Percentiles rank a stretch among this genome's conserved stretches.
Conservation (phyloP, 139 green algal genomes). For the Chlorella sp. region DNA sequence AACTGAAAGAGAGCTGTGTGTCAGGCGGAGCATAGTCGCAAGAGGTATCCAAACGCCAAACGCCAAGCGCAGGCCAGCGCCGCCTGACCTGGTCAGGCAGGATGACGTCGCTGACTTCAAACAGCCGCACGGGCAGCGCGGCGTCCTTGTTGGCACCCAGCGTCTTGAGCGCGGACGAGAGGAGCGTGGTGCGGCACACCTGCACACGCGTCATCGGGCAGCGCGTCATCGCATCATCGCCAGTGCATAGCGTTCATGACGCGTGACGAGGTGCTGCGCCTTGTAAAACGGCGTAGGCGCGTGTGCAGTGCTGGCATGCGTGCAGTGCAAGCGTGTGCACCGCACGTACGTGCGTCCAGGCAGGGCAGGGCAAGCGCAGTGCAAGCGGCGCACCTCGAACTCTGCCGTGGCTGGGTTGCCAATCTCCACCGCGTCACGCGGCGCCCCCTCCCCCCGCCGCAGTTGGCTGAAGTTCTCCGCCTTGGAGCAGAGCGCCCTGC, state of each 20-base stretch:
- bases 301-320: background rate
- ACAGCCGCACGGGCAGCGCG: constrained; percentile 87
- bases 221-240: background rate
- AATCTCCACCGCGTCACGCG: constrained; percentile 61
- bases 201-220: constrained; percentile 13
- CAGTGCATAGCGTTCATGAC: background rate
- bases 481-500: constrained; percentile 80
- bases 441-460: constrained; percentile 52
- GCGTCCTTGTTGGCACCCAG: constrained; percentile 88
- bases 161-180: constrained; percentile 86
- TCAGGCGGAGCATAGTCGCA: too few relatives aligned
- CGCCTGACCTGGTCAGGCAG: background rate
- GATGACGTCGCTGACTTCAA: constrained; percentile 60
- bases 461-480: constrained; percentile 86
- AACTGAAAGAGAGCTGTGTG: too few relatives aligned
- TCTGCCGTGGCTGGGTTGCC: constrained; percentile 92
- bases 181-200: constrained; percentile 55
- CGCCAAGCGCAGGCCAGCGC: too few relatives aligned
- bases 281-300: background rate
- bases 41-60: too few relatives aligned
- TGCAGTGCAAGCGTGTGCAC: too few relatives aligned
- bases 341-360: too few relatives aligned
- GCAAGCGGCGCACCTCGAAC: constrained; percentile 82
- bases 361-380: too few relatives aligned
- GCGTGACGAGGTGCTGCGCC: background rate